A percentile compares a stretch with the other conserved stretches of the same genome.
phyloP scores from a whole-genome alignment of 495 filamentous ascomycete species.

The Neurospora sp. region DNA sequence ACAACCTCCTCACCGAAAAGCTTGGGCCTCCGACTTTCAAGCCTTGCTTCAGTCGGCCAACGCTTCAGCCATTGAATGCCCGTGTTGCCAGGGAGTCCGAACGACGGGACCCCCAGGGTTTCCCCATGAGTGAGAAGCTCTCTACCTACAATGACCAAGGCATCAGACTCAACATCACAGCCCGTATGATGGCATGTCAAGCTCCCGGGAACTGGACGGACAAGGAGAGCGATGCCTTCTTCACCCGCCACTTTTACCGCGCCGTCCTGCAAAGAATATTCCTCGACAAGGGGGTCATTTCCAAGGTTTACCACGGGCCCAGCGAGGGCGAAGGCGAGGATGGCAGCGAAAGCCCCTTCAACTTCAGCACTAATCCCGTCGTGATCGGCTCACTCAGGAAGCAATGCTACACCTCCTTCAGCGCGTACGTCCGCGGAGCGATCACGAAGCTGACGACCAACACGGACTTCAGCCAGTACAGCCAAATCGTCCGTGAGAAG shows the following conservation, averaged over 20 bases:
- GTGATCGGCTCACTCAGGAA: slow-evolving; percentile 82
- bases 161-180: slow-evolving; percentile 85
- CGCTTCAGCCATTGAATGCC: slow-evolving; percentile 49
- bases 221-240: slow-evolving; percentile 73
- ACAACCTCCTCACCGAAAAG: slow-evolving; percentile 89
- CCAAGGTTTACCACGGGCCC: slow-evolving; percentile 40
- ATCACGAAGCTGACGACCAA: slow-evolving; percentile 60
- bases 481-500: slow-evolving; percentile 46
- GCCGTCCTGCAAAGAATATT: slow-evolving; percentile 85
- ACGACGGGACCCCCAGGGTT: slow-evolving; percentile 75
- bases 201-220: slow-evolving; percentile 85
- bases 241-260: slow-evolving; percentile 89
- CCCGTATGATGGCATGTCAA: slow-evolving; percentile 93
- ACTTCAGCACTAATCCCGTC: slow-evolving; percentile 55
- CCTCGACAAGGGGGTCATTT: slow-evolving; percentile 66
- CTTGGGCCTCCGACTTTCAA: slow-evolving; percentile 82
- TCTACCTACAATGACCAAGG: slow-evolving; percentile 51
- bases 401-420: slow-evolving; percentile 65
- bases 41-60: slow-evolving; percentile 51
- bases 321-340: slow-evolving; percentile 16
- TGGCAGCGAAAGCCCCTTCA: slow-evolving; percentile 37
- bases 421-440: slow-evolving; percentile 70
- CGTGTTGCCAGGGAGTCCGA: slow-evolving; percentile 38
- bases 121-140: slow-evolving; percentile 78
- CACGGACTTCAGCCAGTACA: slow-evolving; percentile 40